phyloP scores from a whole-genome alignment of 2,329 filamentous ascomycete species.

The Pyrenophora tritici-repentis region DNA sequence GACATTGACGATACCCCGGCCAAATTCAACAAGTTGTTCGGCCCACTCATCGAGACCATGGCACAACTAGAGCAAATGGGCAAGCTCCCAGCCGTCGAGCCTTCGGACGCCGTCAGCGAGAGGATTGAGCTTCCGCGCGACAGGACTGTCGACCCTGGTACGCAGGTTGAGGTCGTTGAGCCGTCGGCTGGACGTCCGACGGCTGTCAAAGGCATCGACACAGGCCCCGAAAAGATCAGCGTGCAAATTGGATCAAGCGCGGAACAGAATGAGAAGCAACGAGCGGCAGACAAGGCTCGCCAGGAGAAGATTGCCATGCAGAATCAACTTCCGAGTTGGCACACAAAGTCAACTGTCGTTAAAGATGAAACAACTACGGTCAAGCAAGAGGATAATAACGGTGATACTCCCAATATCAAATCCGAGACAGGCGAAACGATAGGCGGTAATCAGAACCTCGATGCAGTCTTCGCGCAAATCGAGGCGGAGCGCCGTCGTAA shows the following conservation, averaged over 20 bases:
- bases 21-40: conserved; percentile 74
- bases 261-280: conserved; percentile 69
- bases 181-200: conserved; percentile 61
- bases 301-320: conserved; percentile 69
- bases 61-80: conserved; percentile 71
- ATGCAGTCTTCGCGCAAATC: conserved; percentile 70
- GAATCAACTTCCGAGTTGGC: conserved; percentile 73
- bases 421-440: conserved; percentile 57
- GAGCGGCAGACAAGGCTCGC: conserved; percentile 65
- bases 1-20: conserved; percentile 49
- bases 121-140: conserved; percentile 69
- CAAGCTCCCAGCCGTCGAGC: conserved; percentile 73
- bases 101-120: conserved; percentile 69
- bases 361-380: conserved; percentile 44
- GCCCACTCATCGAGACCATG: conserved; percentile 71
- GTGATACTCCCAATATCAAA: conserved; percentile 44
- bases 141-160: conserved; percentile 67
- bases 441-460: conserved; percentile 60
- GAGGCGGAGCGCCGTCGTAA: conserved; percentile 61
- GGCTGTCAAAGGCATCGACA: conserved; percentile 70
- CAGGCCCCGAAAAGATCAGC: conserved; percentile 69
- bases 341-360: conserved; percentile 69
- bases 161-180: conserved; percentile 64
- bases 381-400: conserved; percentile 47
- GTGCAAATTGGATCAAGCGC: conserved; percentile 71